Evolutionary conservation across 768 basidiomycete species (phyloP).

Genomic region (Boletus sp.): DNA sequence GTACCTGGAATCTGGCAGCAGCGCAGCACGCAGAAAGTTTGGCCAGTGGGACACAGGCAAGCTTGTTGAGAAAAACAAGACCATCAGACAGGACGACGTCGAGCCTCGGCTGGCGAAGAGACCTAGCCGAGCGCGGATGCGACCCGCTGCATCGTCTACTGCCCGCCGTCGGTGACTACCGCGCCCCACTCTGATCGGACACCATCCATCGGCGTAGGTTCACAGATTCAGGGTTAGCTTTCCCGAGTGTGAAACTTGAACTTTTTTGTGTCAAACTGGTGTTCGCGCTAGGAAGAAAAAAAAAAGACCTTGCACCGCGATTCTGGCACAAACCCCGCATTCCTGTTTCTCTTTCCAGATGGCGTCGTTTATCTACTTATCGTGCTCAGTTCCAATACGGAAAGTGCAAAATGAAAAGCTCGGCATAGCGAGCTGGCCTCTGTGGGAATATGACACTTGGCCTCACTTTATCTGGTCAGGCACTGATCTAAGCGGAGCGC

Average conservation of each 20-base stretch:
- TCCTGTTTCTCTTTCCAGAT: constrained; percentile 4
- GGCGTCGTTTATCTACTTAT: constrained; percentile 17
- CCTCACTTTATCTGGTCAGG: constrained; percentile 29
- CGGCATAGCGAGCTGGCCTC: constrained; percentile 7
- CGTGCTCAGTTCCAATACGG: constrained; percentile 11
- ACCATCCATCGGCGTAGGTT: constrained; percentile 2
- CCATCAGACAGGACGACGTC: constrained; percentile 14
- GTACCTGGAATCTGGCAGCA: constrained; percentile 80
- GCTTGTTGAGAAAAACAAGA: constrained; percentile 23
- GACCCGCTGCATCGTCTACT: constrained; percentile 16
- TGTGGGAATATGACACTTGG: constrained; percentile 21
- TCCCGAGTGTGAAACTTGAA: constrained; percentile 3
- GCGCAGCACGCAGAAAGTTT: constrained; percentile 73
- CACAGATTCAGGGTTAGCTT: constrained; percentile 21
- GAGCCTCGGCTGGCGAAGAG: constrained; percentile 28
- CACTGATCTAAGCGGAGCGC: constrained; percentile 24
- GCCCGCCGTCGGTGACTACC: constrained; percentile 29
- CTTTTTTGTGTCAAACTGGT: not conserved
- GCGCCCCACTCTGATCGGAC: not conserved
- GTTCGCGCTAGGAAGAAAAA: not conserved
- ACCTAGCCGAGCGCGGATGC: constrained; percentile 27
- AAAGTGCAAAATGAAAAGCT: constrained; percentile 26
- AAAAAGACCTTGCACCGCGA: not conserved
- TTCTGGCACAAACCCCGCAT: constrained; percentile 6
- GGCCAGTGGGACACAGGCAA: constrained; percentile 48